Percentiles rank a stretch among this genome's conserved stretches.
Conservation (phyloP, 2,329 filamentous ascomycete species). For the Diaporthe citrichinensis region DNA sequence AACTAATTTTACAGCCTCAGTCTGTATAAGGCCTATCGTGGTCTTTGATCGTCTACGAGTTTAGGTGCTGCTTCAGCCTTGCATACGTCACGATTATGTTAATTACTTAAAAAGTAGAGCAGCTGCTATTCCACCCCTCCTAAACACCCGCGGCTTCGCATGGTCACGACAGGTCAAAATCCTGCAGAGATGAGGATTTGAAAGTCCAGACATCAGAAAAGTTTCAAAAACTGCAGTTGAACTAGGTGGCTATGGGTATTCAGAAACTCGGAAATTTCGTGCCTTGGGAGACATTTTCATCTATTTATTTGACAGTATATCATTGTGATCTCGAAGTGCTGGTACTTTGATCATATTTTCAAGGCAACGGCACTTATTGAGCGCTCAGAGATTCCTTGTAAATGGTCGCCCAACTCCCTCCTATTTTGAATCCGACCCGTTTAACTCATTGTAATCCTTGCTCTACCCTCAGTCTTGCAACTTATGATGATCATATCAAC, state of each 20-base stretch:
- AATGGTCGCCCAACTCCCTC: background rate
- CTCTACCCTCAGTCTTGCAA: background rate
- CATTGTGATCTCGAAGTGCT: background rate
- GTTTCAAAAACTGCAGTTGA: too few species aligned
- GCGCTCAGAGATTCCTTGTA: background rate
- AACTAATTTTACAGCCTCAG: background rate
- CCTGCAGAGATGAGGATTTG: background rate
- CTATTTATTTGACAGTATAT: background rate
- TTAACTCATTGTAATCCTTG: background rate
- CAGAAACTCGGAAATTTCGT: background rate
- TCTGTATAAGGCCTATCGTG: background rate
- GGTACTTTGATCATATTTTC: background rate
- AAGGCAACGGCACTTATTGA: background rate
- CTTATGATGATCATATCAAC: too few species aligned
- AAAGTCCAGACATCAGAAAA: too few species aligned
- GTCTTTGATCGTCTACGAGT: background rate
- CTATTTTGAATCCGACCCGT: background rate
- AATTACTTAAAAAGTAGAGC: background rate
- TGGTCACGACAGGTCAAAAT: background rate
- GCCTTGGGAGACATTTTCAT: background rate
- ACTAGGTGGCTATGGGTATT: background rate
- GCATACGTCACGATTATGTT: background rate
- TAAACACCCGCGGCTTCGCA: too few species aligned
- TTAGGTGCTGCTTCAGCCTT: background rate
- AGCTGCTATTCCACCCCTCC: background rate